A percentile compares a stretch with the other conserved stretches of the same genome.
Conservation (phyloP, 441 rosid genomes). For the Syzygium malaccense region DNA sequence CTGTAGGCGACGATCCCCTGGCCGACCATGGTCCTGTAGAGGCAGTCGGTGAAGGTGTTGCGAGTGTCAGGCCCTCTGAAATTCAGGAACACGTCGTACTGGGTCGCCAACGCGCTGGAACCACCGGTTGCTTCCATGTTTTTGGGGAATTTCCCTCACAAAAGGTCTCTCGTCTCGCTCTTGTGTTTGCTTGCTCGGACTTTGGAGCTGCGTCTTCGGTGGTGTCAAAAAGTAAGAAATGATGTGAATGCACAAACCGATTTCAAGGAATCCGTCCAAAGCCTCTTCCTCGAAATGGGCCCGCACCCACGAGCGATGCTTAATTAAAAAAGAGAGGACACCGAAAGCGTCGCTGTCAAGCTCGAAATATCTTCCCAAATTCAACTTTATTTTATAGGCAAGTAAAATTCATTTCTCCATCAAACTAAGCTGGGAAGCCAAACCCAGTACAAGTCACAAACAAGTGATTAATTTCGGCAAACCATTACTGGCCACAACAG, state of each 20-base stretch:
- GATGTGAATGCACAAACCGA: too few species aligned
- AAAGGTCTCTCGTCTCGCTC: too few species aligned
- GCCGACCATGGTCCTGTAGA: background rate
- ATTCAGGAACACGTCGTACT: background rate
- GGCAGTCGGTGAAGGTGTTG: background rate
- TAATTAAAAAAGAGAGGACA: background rate
- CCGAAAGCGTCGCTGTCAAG: background rate
- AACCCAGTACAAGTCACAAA: background rate
- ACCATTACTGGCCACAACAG: background rate
- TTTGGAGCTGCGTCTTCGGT: background rate
- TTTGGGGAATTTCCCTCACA: too few species aligned
- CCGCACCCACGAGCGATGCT: too few species aligned
- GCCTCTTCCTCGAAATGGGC: too few species aligned
- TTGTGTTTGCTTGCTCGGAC: too few species aligned
- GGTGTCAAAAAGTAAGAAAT: too few species aligned
- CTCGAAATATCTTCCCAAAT: background rate
- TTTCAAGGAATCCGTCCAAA: too few species aligned
- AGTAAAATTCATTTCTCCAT: background rate
- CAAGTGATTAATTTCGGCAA: background rate
- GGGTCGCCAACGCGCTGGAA: too few species aligned
- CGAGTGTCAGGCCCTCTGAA: background rate
- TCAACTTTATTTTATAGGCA: background rate
- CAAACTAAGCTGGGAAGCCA: background rate
- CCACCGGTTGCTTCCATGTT: too few species aligned
- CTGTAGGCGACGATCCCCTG: background rate